Evolutionary conservation across 257 asterid genomes (phyloP).

Genomic region (Ajuga chamaepitys): DNA sequence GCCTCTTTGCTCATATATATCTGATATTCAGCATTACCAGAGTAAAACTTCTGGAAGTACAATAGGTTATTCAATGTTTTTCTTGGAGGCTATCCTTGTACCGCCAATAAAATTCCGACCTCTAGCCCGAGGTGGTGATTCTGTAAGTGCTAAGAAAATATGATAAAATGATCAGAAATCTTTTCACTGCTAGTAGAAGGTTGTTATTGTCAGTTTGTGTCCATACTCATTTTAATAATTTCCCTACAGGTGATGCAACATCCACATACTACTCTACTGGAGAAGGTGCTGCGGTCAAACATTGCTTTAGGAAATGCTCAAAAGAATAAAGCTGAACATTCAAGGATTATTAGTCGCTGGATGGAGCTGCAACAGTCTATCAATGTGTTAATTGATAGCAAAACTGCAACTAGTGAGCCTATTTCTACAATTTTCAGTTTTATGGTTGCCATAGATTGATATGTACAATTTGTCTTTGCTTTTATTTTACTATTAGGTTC

Average conservation of each 20-base stretch:
- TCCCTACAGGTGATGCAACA: constrained; percentile 81
- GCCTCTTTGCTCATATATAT: constrained; percentile 58
- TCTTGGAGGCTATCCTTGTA: constrained; percentile 63
- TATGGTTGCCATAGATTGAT: constrained; percentile 8
- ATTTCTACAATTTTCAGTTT: constrained; percentile 15
- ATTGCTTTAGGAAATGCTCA: constrained; percentile 70
- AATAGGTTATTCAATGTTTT: constrained; percentile 62
- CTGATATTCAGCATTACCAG: constrained; percentile 60
- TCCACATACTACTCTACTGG: constrained; percentile 72
- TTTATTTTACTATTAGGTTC: background rate
- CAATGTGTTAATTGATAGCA: constrained; percentile 71
- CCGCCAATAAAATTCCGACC: constrained; percentile 91
- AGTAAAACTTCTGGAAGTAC: constrained; percentile 23
- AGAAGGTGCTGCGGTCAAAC: constrained; percentile 75
- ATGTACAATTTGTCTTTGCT: background rate
- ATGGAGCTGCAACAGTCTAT: constrained; percentile 90
- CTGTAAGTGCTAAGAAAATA: constrained; percentile 52
- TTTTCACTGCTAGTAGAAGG: constrained; percentile 2
- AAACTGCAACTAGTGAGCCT: constrained; percentile 61
- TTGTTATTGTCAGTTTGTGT: constrained; percentile 1
- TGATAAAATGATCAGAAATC: background rate
- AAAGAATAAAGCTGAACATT: constrained; percentile 39
- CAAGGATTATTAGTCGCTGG: constrained; percentile 61
- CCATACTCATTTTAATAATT: background rate
- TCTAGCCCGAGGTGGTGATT: constrained; percentile 73